phyloP scores from a whole-genome alignment of 164 flowering plant genomes.

The Piper longum region DNA sequence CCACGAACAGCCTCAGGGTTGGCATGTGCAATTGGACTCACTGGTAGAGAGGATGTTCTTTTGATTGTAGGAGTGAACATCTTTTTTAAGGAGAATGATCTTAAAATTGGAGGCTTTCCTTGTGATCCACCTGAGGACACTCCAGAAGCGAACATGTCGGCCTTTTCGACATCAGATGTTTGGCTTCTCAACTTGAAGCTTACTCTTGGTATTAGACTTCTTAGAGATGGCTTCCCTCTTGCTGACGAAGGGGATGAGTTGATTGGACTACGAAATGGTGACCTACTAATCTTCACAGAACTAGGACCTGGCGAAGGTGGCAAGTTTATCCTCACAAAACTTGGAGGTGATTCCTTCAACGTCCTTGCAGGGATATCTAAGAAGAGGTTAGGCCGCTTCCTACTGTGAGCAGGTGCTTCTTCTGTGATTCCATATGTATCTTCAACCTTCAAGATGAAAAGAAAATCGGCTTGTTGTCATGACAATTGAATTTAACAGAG shows the following conservation, averaged over 20 bases:
- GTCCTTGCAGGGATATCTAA: constrained; percentile 32
- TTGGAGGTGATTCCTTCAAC: constrained; percentile 19
- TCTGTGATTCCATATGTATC: constrained; percentile 29
- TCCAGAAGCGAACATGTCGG: constrained; percentile 38
- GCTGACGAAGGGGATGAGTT: constrained; percentile 34
- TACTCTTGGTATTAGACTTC: constrained; percentile 48
- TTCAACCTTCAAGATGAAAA: constrained; percentile 20
- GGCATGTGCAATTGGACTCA: constrained; percentile 54
- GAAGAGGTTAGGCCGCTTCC: constrained; percentile 14
- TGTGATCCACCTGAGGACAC: constrained; percentile 23
- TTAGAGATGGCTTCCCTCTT: constrained; percentile 37
- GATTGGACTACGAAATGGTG: constrained; percentile 41
- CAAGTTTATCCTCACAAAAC: constrained; percentile 29
- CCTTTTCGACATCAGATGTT: constrained; percentile 56
- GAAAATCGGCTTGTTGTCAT: not conserved
- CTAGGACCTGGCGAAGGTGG: constrained; percentile 30
- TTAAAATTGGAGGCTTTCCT: constrained; percentile 26
- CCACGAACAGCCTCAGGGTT: constrained; percentile 73
- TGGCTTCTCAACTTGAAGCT: constrained; percentile 48
- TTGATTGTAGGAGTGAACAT: constrained; percentile 41
- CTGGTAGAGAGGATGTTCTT: constrained; percentile 76
- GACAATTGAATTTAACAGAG: not conserved
- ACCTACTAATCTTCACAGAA: constrained; percentile 27
- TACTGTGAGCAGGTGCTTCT: constrained; percentile 11
- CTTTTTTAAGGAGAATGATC: constrained; percentile 57